Base-by-base conservation (phyloP, 2,329 filamentous ascomycete species). In the Dothiorella sarmentorum region DNA sequence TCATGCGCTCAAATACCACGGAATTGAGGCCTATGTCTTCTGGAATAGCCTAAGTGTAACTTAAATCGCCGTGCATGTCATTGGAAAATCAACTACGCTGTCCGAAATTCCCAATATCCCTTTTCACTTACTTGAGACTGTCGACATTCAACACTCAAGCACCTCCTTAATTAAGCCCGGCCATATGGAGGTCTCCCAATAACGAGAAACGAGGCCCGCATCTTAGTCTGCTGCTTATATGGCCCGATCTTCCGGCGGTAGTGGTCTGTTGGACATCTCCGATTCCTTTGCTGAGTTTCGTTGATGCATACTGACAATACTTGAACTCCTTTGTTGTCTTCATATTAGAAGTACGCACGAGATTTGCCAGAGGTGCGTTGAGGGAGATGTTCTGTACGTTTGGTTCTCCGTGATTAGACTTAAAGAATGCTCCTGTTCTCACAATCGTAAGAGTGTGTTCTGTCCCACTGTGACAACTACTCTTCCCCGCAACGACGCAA, bases 381-480 rank as follows among this genome's bases (percentile, higher is more conserved):
- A 85, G 86, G 70, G 88, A 88, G 57, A 84, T 74, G 68, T 88
- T 27, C 84, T 76, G 61, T 82, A 78, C 1, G 78, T 82, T 5
- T 72, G 63, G 64, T 83, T 82, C n/a, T 73, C 69, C 3, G 78
- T 72, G 9, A 88, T 66, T 7, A 80, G 66, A 57, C 77, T 64
- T 87, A 85, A 0, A 81, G 83, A 0, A 83, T 80, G 62, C 82
- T 11, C 88, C 88, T 1, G 86, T 89, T 1, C 82, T 85, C 2
- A 91, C 85, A 2, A 90, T 81, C 0, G 87, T 90, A 33, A 91
- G 71, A 0, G 15, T 73, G 67, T 15, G 75, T 78, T 49, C 84
- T 76, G 22, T 82, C 74, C 55, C 82, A 79, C 60, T 72, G 71
- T 24, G 71, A 77, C 3, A 78, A 68, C 61, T 73, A 89, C 80